Evolutionary conservation across 805 yeast species (phyloP).

Genomic region (Saccharomycopsis sp.): DNA sequence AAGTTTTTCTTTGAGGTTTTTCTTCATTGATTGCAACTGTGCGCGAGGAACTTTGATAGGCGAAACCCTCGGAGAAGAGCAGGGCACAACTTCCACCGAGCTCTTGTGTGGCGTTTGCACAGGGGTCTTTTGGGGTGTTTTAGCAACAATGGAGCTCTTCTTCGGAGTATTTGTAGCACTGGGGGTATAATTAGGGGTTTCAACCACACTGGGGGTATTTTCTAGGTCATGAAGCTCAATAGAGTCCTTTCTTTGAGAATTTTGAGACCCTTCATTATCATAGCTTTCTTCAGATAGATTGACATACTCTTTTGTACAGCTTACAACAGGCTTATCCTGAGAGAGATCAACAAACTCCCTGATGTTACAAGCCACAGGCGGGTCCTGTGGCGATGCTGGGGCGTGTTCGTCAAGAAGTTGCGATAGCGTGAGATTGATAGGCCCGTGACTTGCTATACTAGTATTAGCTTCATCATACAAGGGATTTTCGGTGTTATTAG

Average conservation of each 20-base stretch:
- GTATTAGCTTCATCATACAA: background rate
- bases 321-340: background rate
- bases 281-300: background rate
- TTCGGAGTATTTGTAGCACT: too few relatives aligned
- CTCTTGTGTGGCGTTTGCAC: background rate
- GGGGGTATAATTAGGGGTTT: too few relatives aligned
- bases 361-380: background rate
- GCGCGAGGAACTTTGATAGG: conserved; percentile 14
- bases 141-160: background rate
- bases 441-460: background rate
- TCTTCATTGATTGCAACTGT: background rate
- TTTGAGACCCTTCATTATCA: background rate
- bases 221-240: background rate
- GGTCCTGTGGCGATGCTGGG: background rate
- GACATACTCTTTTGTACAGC: background rate
- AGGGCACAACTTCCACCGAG: conserved; percentile 10
- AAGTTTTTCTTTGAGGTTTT: conserved; percentile 6
- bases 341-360: background rate
- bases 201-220: background rate
- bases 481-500: background rate
- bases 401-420: background rate
- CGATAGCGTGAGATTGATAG: background rate
- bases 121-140: background rate
- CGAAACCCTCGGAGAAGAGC: conserved; percentile 19
- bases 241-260: background rate